phyloP scores from a whole-genome alignment of 306 rosid species.

The Fragaria nilgerrensis region DNA sequence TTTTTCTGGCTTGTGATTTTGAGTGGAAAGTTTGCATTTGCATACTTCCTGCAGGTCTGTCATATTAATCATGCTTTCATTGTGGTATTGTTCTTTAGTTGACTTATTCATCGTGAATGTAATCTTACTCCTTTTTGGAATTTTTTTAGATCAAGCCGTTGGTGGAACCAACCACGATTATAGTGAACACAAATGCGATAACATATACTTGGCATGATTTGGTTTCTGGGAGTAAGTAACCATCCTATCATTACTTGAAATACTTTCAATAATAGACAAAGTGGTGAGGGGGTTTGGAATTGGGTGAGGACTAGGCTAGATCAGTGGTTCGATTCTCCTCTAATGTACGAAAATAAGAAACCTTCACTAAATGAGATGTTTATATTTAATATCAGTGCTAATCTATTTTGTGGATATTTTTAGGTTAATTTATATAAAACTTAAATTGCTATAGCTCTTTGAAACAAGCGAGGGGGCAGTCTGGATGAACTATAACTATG shows the following conservation, averaged over 20 bases:
- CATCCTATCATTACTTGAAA: neutral
- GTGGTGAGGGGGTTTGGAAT: too few relatives aligned
- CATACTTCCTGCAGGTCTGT: constrained; percentile 91
- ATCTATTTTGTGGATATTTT: neutral
- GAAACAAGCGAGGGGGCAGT: neutral
- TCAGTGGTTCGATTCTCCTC: neutral
- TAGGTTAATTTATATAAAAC: neutral
- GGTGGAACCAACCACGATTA: constrained; percentile 60
- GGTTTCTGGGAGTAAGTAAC: constrained; percentile 63
- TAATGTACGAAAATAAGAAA: neutral
- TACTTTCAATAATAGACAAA: neutral
- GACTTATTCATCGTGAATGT: neutral
- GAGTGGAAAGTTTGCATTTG: constrained; percentile 78
- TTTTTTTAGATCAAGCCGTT: constrained; percentile 69
- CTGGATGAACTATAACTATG: neutral
- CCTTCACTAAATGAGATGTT: neutral
- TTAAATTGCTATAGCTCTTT: neutral
- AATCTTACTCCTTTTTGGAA: neutral
- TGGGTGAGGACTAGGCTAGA: too few relatives aligned
- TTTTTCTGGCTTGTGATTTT: constrained; percentile 79
- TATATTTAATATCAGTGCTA: neutral
- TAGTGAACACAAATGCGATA: constrained; percentile 33
- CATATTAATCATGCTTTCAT: neutral
- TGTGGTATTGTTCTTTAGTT: neutral
- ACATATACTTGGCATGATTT: constrained; percentile 84